Evolutionary conservation across 805 yeast genomes (phyloP), one percentile per base, ranked within the genome.

Genomic region (Yamadazyma takamatsuzukensis): DNA sequence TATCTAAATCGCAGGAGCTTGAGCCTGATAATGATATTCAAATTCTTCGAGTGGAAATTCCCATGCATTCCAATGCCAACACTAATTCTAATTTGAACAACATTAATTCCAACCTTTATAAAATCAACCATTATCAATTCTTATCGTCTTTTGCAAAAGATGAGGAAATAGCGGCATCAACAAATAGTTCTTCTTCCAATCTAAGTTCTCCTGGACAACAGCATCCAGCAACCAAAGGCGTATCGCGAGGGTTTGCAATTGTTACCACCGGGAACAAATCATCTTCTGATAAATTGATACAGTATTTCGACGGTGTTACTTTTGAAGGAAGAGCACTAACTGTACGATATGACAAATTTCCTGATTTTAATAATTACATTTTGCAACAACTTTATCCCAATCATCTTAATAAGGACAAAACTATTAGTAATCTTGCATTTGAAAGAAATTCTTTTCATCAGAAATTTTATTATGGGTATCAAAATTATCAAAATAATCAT

Each of bases 251-350:
- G 2, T 80, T 76, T 59, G 87, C 86, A 1, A 70, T 80, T 29
- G 83, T 77, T 1, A 64, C 71, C 4, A 78, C 76, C 15, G 62
- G 62, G 1, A 52, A 64, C 23, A 64, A 60, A 19, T 61, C 54
- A 6, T 74, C 73, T 21, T 74, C 83, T 4, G 58, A 59, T 4
- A 58, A 59, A 25, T 64, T 78, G 11, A 78, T 80, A 27, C 55
- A 61, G 16, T 36, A 50, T 25, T 74, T 79, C 44, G 72, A 80
- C 47, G 74, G 74, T 9, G 45, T 50, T 2, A 61, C 51, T n/a
- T 81, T 78, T 45, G 73, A 75, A 47, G 84, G 85, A 0, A 58
- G 88, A 24, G 56, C 63, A 5, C 54, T 80, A 18, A 76, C 80
- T 3, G 86, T 80, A 2, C 53, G 86, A 15, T 76, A 61, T 47